Base-by-base conservation (phyloP, 208 protist genomes). In the Wallacemonas rigidus region DNA sequence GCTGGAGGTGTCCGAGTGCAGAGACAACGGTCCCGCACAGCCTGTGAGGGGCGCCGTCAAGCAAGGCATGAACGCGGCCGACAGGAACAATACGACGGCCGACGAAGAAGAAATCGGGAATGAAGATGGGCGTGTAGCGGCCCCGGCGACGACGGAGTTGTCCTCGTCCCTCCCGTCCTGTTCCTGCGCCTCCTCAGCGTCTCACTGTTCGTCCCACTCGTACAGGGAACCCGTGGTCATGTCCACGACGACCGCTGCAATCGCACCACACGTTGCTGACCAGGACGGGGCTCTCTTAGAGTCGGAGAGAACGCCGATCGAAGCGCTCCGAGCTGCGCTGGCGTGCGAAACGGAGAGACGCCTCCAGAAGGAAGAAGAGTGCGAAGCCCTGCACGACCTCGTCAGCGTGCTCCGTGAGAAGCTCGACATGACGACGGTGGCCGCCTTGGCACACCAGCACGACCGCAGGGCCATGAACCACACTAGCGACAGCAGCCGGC, bases 311-410 rank as follows among this genome's bases (percentile, higher is more conserved):
- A 41, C 74, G 55, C 51, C 53, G 17, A 50, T 70, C 44, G 63
- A 77, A 14, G 54, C 70, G 15, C 7, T 72, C 2, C 71, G 51
- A 26, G 48, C 62, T 54, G 8, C 2, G 45, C 57, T 39, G 17
- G 45, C n/a, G 1, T 14, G 47, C 26, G 78, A 71, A 38, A 55
- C 72, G 8, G 77, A 79, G 60, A 63, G 14, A 50, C 26, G 63
- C 40, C 58, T 74, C 55, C 5, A 70, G 63, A 63, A 74, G n/a
- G 76, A 87, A 64, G 67, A 69, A 60, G 86, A 88, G 57, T 88
- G 80, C 48, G 63, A 60, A n/a, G 77, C 85, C 47, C 69, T 91
- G 57, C 74, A 85, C 62, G 60, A 69, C 2, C 53, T 91, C 53
- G 82, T 84, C 36, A 75, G 78, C 45, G 55, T 48, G 2, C 41